Percentiles rank a stretch among this genome's conserved stretches.
These are phyloP conservation scores for Endoconidiophora laricicola DNA, from an alignment of 2,329 filamentous ascomycete species.

Conservation along the genomic window DNA sequence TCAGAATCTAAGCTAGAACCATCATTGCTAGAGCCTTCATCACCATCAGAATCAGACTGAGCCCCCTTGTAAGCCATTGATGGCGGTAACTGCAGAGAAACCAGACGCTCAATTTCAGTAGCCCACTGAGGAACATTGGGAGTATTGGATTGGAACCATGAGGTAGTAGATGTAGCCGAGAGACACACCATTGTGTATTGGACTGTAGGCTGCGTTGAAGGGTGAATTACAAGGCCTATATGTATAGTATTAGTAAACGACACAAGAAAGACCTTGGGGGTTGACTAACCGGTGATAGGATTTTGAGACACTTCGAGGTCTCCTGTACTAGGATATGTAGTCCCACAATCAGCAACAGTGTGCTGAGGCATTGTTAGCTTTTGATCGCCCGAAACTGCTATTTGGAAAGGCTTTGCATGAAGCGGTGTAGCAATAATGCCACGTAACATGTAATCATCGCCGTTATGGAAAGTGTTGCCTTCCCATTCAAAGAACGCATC, in stretches of 20 bases:
- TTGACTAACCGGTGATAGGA: constrained; percentile 27
- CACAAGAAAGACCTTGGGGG: constrained; percentile 15
- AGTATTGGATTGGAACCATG: constrained; percentile 32
- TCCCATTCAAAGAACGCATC: constrained; percentile 42
- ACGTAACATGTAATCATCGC: constrained; percentile 23
- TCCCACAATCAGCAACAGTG: constrained; percentile 27
- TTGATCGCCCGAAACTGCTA: constrained; percentile 23
- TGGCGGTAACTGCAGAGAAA: constrained; percentile 28
- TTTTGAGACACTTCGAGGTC: constrained; percentile 19
- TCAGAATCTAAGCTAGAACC: constrained; percentile 15
- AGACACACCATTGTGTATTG: constrained; percentile 36
- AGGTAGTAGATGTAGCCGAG: constrained; percentile 32
- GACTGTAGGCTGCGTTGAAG: constrained; percentile 21
- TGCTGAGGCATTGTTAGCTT: constrained; percentile 21
- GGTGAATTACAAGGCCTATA: constrained; percentile 31
- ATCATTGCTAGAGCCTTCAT: constrained; percentile 15
- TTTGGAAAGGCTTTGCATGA: constrained; percentile 32
- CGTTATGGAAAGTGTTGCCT: constrained; percentile 29
- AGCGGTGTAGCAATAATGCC: constrained; percentile 38
- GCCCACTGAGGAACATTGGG: constrained; percentile 28
- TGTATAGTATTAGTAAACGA: neutral
- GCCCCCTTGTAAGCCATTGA: constrained; percentile 26
- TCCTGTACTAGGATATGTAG: constrained; percentile 25
- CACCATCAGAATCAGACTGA: constrained; percentile 20
- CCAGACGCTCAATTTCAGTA: constrained; percentile 27